phyloP scores from a whole-genome alignment of 768 basidiomycete species.

The Tricholoma furcatifolium region DNA sequence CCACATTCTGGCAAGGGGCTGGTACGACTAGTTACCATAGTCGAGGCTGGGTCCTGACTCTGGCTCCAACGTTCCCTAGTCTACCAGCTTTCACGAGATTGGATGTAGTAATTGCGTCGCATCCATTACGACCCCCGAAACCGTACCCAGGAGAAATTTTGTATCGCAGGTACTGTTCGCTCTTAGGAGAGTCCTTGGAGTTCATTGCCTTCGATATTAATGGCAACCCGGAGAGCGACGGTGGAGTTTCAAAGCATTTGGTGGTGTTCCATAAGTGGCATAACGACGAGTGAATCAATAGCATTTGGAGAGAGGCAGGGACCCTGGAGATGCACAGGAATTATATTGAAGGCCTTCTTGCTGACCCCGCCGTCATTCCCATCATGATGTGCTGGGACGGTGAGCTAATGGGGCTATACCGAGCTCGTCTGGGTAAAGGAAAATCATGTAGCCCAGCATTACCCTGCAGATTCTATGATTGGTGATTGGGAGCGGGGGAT shows the following conservation, averaged over 20 bases:
- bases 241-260: conserved; percentile 32
- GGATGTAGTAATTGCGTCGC: conserved; percentile 45
- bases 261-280: conserved; percentile 49
- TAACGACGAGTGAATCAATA: conserved; percentile 44
- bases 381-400: conserved; percentile 49
- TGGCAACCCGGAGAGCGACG: conserved; percentile 20
- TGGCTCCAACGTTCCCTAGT: conserved; percentile 32
- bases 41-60: conserved; percentile 26
- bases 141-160: conserved; percentile 38
- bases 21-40: conserved; percentile 34
- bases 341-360: conserved; percentile 34
- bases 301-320: conserved; percentile 45
- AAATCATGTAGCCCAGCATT: conserved; percentile 30
- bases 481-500: conserved; percentile 35
- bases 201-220: conserved; percentile 32
- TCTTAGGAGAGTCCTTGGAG: conserved; percentile 30
- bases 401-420: conserved; percentile 40
- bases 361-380: conserved; percentile 37
- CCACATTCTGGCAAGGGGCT: conserved; percentile 51
- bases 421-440: conserved; percentile 50
- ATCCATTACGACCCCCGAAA: conserved; percentile 51
- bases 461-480: conserved; percentile 19
- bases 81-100: conserved; percentile 42
- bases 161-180: conserved; percentile 37
- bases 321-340: conserved; percentile 40